Percentiles rank a stretch among this genome's conserved stretches.
phyloP scores from a whole-genome alignment of 1,284 basidiomycete species.

The Rhodotorula sp. region DNA sequence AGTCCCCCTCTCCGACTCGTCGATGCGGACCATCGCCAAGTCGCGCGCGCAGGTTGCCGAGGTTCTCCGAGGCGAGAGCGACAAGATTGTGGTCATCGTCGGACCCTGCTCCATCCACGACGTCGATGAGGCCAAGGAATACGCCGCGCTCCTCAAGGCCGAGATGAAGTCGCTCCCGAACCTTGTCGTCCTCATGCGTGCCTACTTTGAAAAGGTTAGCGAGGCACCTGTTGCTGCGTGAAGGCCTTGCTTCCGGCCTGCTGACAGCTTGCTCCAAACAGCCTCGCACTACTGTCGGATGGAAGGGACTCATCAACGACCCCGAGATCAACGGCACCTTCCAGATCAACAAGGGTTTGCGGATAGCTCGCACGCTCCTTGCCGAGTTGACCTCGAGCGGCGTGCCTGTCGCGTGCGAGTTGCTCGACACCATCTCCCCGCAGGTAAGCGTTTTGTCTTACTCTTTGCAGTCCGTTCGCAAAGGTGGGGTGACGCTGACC shows the following conservation, averaged over 20 bases:
- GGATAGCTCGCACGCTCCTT: conserved; percentile 80
- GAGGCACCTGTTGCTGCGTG: no score
- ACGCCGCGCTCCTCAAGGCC: conserved; percentile 72
- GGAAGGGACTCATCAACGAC: conserved; percentile 65
- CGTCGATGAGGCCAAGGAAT: conserved; percentile 82
- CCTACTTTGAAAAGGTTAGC: conserved; percentile 68
- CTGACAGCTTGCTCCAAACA: conserved; percentile 52
- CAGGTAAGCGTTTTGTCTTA: conserved; percentile 34
- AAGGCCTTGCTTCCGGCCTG: neutral
- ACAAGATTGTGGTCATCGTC: conserved; percentile 82
- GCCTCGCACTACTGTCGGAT: conserved; percentile 72
- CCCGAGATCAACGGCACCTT: conserved; percentile 73
- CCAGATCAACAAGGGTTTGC: conserved; percentile 95
- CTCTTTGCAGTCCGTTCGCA: conserved; percentile 25
- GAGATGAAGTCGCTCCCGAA: conserved; percentile 66
- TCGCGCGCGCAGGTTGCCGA: conserved; percentile 75
- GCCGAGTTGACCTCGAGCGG: conserved; percentile 85
- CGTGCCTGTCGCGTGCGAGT: conserved; percentile 89
- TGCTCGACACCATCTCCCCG: conserved; percentile 64
- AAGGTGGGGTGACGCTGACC: neutral
- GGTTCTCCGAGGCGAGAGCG: conserved; percentile 77
- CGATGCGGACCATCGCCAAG: conserved; percentile 65
- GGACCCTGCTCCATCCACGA: conserved; percentile 94
- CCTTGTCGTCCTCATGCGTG: conserved; percentile 89
- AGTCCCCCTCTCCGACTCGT: conserved; percentile 60